Conservation (phyloP, 2,329 filamentous ascomycete genomes). For the Lasiodiplodia citricola region DNA sequence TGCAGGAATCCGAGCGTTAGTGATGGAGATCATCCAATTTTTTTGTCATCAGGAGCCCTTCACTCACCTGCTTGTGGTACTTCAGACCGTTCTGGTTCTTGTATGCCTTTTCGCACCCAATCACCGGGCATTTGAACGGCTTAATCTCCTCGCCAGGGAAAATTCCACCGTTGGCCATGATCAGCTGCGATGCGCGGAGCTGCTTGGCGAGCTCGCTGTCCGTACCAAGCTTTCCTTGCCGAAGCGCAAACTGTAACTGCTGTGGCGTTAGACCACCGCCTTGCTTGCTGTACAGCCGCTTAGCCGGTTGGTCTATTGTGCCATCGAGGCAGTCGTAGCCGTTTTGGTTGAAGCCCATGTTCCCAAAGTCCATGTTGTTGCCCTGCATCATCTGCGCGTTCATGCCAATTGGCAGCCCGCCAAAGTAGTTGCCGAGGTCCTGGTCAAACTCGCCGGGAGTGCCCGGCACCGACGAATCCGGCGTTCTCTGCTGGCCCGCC, state of each 20-base stretch:
- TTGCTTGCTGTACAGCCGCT: slow-evolving; percentile 84
- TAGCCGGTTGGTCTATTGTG: slow-evolving; percentile 89
- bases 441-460: slow-evolving; percentile 78
- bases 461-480: slow-evolving; percentile 71
- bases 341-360: slow-evolving; percentile 45
- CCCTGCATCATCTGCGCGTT: slow-evolving; percentile 43
- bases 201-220: slow-evolving; percentile 76
- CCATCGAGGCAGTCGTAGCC: slow-evolving; percentile 47
- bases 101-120: slow-evolving; percentile 98
- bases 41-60: slow-evolving; percentile 25
- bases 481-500: slow-evolving; percentile 63
- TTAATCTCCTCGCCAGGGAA: slow-evolving; percentile 81
- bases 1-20: slow-evolving; percentile 22
- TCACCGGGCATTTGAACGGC: slow-evolving; percentile 96
- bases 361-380: slow-evolving; percentile 34
- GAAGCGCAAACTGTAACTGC: slow-evolving; percentile 75
- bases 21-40: slow-evolving; percentile 16
- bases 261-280: slow-evolving; percentile 73
- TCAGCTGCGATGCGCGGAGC: slow-evolving; percentile 64
- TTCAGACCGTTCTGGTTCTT: slow-evolving; percentile 99
- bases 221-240: slow-evolving; percentile 74
- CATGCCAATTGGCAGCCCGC: slow-evolving; percentile 40
- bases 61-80: slow-evolving; percentile 74
- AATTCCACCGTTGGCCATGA: slow-evolving; percentile 55
- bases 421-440: slow-evolving; percentile 58